These are phyloP conservation scores for Pestalotiopsis sp. DNA, from an alignment of 2,329 filamentous ascomycete species.

Conservation along the genomic window DNA sequence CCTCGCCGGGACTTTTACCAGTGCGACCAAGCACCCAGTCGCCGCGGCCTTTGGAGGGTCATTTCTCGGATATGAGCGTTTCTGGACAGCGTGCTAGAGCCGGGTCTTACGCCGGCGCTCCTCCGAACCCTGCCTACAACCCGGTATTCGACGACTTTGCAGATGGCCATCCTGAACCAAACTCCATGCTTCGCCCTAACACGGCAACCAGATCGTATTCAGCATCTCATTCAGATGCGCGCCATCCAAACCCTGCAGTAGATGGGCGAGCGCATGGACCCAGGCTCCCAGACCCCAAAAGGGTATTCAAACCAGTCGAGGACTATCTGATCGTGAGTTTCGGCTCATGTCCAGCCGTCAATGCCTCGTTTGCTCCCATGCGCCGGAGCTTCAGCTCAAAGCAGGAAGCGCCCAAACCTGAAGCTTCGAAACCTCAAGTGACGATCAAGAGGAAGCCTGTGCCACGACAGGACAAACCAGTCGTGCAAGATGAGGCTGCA, in stretches of 20 bases:
- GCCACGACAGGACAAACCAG: constrained; percentile 31
- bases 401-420: neutral
- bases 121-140: constrained; percentile 23
- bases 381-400: constrained; percentile 34
- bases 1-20: neutral
- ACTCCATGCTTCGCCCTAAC: constrained; percentile 27
- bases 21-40: constrained; percentile 15
- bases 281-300: constrained; percentile 44
- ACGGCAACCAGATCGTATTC: constrained; percentile 42
- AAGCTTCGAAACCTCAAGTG: constrained; percentile 23
- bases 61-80: constrained; percentile 18
- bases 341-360: constrained; percentile 70
- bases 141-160: constrained; percentile 36
- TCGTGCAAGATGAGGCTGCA: constrained; percentile 36
- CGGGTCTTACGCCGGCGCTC: constrained; percentile 22
- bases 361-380: constrained; percentile 69
- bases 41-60: constrained; percentile 21
- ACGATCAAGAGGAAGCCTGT: constrained; percentile 31
- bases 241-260: constrained; percentile 21
- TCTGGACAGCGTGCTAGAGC: constrained; percentile 22
- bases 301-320: constrained; percentile 75
- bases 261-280: constrained; percentile 7
- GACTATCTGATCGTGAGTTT: constrained; percentile 75
- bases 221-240: constrained; percentile 43
- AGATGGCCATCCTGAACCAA: constrained; percentile 37